Evolutionary conservation across 2,329 filamentous ascomycete species (phyloP).

Genomic region (Paracoccidioides brasiliensis): DNA sequence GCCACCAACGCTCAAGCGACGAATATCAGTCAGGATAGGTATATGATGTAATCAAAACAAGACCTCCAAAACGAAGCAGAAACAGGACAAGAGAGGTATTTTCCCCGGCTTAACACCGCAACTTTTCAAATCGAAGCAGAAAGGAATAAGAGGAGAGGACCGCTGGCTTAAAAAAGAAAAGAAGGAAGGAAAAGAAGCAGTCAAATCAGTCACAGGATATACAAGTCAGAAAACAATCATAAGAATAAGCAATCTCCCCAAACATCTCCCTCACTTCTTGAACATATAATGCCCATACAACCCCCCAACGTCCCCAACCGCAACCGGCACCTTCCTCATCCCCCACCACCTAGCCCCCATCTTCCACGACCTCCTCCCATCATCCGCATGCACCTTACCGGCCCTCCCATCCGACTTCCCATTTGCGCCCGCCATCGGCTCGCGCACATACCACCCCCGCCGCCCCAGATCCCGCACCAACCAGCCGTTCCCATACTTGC

Average conservation of each 20-base stretch:
- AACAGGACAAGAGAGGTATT: no score
- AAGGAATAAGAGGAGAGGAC: neutral
- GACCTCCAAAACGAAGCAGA: no score
- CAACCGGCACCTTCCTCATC: slow-evolving; percentile 55
- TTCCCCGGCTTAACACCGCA: no score
- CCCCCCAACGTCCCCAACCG: slow-evolving; percentile 43
- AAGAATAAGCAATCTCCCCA: neutral
- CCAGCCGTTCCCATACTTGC: slow-evolving; percentile 49
- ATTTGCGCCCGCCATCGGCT: slow-evolving; percentile 24
- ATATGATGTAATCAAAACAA: no score
- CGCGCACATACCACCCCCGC: slow-evolving; percentile 52
- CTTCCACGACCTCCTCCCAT: slow-evolving; percentile 58
- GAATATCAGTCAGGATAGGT: no score
- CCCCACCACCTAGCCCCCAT: slow-evolving; percentile 77
- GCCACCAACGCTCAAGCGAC: no score
- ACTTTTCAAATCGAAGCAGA: neutral
- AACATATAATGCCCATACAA: slow-evolving; percentile 50
- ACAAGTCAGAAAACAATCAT: neutral
- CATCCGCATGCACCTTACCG: slow-evolving; percentile 29
- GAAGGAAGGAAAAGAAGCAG: neutral
- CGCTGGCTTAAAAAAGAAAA: neutral
- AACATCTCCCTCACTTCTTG: slow-evolving; percentile 29
- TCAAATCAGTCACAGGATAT: neutral
- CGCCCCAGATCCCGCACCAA: slow-evolving; percentile 54
- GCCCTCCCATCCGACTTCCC: slow-evolving; percentile 8